These are phyloP conservation scores for Eimeria falciformis DNA, from an alignment of 169 alveolate genomes.

Conservation along the genomic window DNA sequence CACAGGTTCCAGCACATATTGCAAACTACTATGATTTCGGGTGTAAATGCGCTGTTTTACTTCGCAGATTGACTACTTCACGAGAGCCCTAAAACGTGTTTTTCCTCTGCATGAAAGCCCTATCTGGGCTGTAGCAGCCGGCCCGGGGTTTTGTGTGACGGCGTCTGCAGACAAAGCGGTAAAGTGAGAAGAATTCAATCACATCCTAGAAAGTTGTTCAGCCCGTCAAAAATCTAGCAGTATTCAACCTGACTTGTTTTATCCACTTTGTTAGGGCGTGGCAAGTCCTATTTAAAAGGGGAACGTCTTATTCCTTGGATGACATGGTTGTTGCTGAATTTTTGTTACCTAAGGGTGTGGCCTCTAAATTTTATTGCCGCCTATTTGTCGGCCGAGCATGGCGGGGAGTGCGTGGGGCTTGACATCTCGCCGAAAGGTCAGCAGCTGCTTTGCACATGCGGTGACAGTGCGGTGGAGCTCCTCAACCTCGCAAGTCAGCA, in stretches of 20 bases:
- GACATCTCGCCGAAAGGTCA: slow-evolving; percentile 91
- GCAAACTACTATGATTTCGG: not conserved
- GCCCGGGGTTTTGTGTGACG: slow-evolving; percentile 94
- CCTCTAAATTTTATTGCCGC: slow-evolving; percentile 44
- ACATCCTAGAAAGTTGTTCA: not conserved
- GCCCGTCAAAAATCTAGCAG: not conserved
- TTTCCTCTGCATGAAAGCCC: slow-evolving; percentile 90
- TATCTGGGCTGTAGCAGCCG: slow-evolving; percentile 88
- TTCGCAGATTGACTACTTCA: slow-evolving; percentile 82
- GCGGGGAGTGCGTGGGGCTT: slow-evolving; percentile 90
- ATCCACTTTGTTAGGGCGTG: too few species aligned
- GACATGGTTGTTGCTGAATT: not conserved
- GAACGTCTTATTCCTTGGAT: too few species aligned
- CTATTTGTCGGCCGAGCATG: slow-evolving; percentile 79
- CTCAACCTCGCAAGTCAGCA: slow-evolving; percentile 88
- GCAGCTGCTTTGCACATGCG: slow-evolving; percentile 91
- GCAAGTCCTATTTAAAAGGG: not conserved
- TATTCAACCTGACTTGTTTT: too few species aligned
- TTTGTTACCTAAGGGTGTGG: slow-evolving; percentile 59
- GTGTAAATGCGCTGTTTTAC: not conserved
- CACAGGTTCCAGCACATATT: not conserved
- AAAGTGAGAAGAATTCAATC: slow-evolving; percentile 72
- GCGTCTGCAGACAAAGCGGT: slow-evolving; percentile 91
- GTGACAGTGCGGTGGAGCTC: slow-evolving; percentile 90
- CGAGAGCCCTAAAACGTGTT: slow-evolving; percentile 87